Percentiles rank a stretch among this genome's conserved stretches.
Evolutionary conservation across 1,284 basidiomycete species (phyloP).

Genomic region (Moesziomyces parantarcticus): DNA sequence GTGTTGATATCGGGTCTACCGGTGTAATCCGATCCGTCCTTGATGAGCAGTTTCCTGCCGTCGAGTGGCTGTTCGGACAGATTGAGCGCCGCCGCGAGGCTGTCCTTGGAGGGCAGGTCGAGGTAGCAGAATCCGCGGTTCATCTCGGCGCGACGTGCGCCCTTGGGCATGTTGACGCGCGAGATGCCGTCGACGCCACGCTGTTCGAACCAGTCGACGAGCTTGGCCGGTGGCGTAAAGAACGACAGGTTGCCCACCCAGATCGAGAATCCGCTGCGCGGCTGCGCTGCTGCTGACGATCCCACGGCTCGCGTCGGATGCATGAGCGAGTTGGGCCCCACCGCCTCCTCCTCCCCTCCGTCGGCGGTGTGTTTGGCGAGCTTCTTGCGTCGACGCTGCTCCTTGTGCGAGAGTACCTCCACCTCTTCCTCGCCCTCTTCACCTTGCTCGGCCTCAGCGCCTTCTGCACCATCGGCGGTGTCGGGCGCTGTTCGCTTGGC

Average conservation of each 20-base stretch:
- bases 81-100: constrained; percentile 79
- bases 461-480: constrained; percentile 76
- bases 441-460: constrained; percentile 72
- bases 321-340: constrained; percentile 36
- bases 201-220: constrained; percentile 58
- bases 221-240: constrained; percentile 49
- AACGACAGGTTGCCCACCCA: constrained; percentile 67
- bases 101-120: constrained; percentile 84
- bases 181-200: constrained; percentile 68
- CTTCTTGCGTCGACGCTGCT: constrained; percentile 57
- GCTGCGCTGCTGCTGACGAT: constrained; percentile 1
- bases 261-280: constrained; percentile 75
- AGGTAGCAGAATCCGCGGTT: constrained; percentile 89
- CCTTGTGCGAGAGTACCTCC: constrained; percentile 61
- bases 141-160: constrained; percentile 68
- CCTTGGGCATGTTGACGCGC: constrained; percentile 72
- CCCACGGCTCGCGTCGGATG: constrained; percentile 19
- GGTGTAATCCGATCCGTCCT: constrained; percentile 76
- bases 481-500: constrained; percentile 67
- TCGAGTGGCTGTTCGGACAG: constrained; percentile 84
- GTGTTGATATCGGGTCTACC: constrained; percentile 66
- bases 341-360: constrained; percentile 3
- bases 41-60: constrained; percentile 89
- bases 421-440: constrained; percentile 68
- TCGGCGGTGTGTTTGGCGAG: constrained; percentile 20